Evolutionary conservation across 1,284 basidiomycete species (phyloP), one percentile per base, ranked within the genome.

Genomic region (Hypsizygus ulmarius): DNA sequence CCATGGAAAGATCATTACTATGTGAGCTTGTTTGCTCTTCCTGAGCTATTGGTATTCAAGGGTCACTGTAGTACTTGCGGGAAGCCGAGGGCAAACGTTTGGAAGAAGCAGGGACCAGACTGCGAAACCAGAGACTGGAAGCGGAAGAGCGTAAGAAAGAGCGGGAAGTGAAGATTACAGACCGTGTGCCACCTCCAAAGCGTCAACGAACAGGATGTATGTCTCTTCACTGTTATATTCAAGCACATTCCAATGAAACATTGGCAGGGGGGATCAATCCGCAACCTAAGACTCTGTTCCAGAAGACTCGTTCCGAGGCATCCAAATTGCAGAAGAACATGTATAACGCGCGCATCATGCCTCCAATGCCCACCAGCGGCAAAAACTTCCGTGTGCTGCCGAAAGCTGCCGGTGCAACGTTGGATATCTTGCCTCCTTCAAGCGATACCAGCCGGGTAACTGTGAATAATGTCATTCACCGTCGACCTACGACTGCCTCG

Each of bases 1-100:
- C 81, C 79, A 29, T 90, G 88, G 88, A 78, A 77, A 55, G 75
- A 81, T 50, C 73, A 79, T 43, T 88, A 77, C 58, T 84, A 81
- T 56, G 88, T 89, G 61, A 43, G 85, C 57, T 27, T 11, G 25
- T 56, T 19, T 29, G 36, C 39, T 29, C 25, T 43, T 16, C 35
- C 14, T 30, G 33, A 15, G 18, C 11, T n/a, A 25, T 38, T 27
- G 28, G 37, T 27, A 43, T 28, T 41, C 34, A 32, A 46, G 50
- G 55, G 51, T 52, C 50, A 43, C 8, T 46, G 30, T 56, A 88
- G 86, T 56, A 69, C 41, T 66, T 86, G 30, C 71, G 73, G 38
- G 72, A 75, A 45, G 71, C 72, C 45, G 84, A 87, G 64, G 74
- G 75, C 12, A 70, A 71, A 58, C 75, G 82, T 36, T 65, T 90